These are phyloP conservation scores for Saprolegnia parasitica DNA, from an alignment of 352 stramenopile species.

Conservation along the genomic window DNA sequence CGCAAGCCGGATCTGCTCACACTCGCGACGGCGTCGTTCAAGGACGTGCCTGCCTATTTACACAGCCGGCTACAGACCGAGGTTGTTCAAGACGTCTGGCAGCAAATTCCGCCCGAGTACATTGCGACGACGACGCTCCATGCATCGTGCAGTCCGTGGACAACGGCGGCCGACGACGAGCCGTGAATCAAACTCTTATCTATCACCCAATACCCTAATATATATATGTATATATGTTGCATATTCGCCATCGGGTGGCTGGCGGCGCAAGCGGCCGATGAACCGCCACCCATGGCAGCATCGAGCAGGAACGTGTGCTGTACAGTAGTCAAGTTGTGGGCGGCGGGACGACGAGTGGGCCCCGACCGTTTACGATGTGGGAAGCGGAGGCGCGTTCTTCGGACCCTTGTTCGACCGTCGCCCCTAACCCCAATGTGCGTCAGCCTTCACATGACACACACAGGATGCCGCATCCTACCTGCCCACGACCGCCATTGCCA, in stretches of 20 bases:
- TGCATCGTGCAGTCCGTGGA: not conserved
- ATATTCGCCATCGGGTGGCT: not conserved
- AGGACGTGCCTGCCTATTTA: not conserved
- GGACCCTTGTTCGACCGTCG: not conserved
- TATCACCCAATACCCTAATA: not conserved
- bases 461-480: not conserved
- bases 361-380: not conserved
- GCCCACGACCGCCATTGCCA: not conserved
- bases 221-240: conserved; percentile 10
- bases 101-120: not conserved
- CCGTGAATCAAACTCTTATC: not conserved
- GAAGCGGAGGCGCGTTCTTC: not conserved
- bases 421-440: too few species aligned
- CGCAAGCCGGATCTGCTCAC: not conserved
- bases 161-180: not conserved
- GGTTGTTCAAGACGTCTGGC: not conserved
- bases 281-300: not conserved
- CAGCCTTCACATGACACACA: too few species aligned
- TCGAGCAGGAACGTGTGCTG: not conserved
- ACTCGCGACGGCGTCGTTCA: conserved; percentile 1
- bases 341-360: not conserved
- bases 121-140: not conserved
- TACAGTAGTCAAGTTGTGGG: too few species aligned
- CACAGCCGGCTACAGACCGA: conserved; percentile 4
- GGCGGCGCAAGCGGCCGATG: too few species aligned